A percentile compares a stretch with the other conserved stretches of the same genome.
These are phyloP conservation scores for Trichosporon sp. DNA, from an alignment of 1,284 basidiomycete species.

Conservation along the genomic window DNA sequence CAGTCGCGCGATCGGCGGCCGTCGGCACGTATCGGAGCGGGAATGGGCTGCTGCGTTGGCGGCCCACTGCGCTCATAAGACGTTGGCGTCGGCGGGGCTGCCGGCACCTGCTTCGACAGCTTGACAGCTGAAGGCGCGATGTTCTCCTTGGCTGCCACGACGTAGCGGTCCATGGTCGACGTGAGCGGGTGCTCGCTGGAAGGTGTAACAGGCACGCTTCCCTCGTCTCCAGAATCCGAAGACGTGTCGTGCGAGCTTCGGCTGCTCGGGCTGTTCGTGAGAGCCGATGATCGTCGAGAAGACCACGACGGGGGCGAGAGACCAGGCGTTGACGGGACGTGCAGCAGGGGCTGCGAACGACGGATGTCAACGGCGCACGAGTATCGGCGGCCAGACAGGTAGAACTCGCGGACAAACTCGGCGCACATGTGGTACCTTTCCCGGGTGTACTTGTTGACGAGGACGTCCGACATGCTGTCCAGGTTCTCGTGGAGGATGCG, in stretches of 20 bases:
- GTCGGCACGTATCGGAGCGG: not conserved
- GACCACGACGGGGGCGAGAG: slow-evolving; percentile 40
- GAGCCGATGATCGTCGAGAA: slow-evolving; percentile 13
- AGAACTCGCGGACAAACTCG: slow-evolving; percentile 84
- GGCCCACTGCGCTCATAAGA: slow-evolving; percentile 13
- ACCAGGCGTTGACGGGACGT: slow-evolving; percentile 34
- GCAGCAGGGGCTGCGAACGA: slow-evolving; percentile 35
- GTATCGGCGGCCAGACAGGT: slow-evolving; percentile 55
- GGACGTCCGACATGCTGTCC: slow-evolving; percentile 82
- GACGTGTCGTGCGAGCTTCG: slow-evolving; percentile 29
- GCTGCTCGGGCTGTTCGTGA: slow-evolving; percentile 36
- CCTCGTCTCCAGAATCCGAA: slow-evolving; percentile 47
- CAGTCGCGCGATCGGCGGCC: slow-evolving; percentile 6
- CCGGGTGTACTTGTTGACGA: slow-evolving; percentile 96
- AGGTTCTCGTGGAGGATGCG: slow-evolving; percentile 74
- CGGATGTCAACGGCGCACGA: slow-evolving; percentile 33
- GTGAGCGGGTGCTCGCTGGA: slow-evolving; percentile 28
- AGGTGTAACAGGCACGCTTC: slow-evolving; percentile 46
- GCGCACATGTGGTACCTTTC: slow-evolving; percentile 92
- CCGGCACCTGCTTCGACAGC: slow-evolving; percentile 6
- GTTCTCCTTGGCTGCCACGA: slow-evolving; percentile 42
- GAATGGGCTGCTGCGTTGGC: slow-evolving; percentile 27
- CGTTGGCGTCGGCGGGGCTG: slow-evolving; percentile 11
- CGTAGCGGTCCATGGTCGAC: slow-evolving; percentile 19
- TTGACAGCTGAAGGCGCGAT: slow-evolving; percentile 28